Base-by-base conservation (phyloP, 345 rosid genomes). In the Heritiera fomes region DNA sequence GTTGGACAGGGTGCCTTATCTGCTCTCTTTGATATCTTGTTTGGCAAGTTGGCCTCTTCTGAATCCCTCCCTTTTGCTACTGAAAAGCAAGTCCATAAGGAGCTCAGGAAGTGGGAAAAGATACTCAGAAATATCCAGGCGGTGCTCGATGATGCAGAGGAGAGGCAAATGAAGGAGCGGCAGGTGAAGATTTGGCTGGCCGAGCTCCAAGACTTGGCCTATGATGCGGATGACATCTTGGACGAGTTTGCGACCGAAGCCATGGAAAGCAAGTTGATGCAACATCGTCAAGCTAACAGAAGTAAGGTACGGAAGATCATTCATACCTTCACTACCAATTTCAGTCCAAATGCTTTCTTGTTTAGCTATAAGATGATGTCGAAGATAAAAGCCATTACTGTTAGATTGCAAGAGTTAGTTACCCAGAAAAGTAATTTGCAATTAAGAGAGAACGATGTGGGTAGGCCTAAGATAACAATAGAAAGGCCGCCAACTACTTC, bases 81-180 rank as follows among this genome's bases (percentile, higher is more conserved):
- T 8, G 23, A 30, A 47, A 69, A 47, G 32, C 58, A 47, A 28
- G n/a, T 47, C 10, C 18, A 47, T 12, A 28, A 6, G n/a, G 73
- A 69, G 40, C 18, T 69, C 17, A 47, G 28, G 10, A 69, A 69
- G 58, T 63, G 69, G 71, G 53, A 38, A 12, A 76, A 17, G 8
- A 28, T 30, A 10, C 49, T 76, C 5, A 30, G 30, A 53, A 61
- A 5, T 45, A 47, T 84, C 9, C 78, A 43, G 5, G 73, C 73
- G 7, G 79, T 76, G 34, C 76, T 84, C 10, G 56, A 50, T 7
- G 80, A 79, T 75, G 85, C 80, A 32, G 87, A 84, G 75, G 79
- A 76, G 71, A 77, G 77, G 70, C 81, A 77, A 67, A 28, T 69
- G 73, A 77, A 23, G 32, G 64, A 68, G n/a, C 63, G 23, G 3